Base-by-base conservation (phyloP, 2,329 filamentous ascomycete genomes). In the Phialophora expanda region DNA sequence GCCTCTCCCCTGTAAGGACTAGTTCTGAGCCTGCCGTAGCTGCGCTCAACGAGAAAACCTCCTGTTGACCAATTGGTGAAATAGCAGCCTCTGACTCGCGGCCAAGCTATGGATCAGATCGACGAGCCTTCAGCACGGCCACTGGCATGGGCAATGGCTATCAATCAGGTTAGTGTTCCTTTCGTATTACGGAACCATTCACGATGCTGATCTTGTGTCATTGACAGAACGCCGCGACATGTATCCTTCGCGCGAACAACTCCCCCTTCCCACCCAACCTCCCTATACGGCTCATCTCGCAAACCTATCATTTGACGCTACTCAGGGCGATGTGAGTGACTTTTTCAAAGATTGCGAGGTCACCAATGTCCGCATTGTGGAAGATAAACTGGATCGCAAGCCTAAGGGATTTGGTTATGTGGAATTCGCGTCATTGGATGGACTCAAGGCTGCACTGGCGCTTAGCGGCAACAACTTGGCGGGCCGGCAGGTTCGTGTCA, bases 391-490 rank as follows among this genome's bases (percentile, higher is more conserved):
- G 78, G 90, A 95, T 76, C 88, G 90, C 79, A 93, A 93, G 76
- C 95, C 95, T 71, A 99, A 99, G 84, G 95, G 95, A 56, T 99
- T 99, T 75, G 95, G 94, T 68, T 99, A 99, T 78, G 94, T 96
- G 71, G 95, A 99, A 79, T 99, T 99, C 75, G 88, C 85, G 71
- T 89, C 88, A 59, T 82, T 95, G 53, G 94, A 98, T 57, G 94
- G 94, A 66, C 83, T 99, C 75, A 96, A 96, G 84, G 90, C 93
- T 80, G 95, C 95, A 64, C 86, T 99, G 70, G 87, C 88, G 66
- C 86, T 95, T 69, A 93, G 93, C 75, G 91, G 92, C 74, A 84
- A 87, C 67, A 88, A 87, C 66, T 93, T 98, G 78, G 90, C 96
- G 78, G 93, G 93, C 73, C 90, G 95, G 73, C 90, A 89, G 76